These are phyloP conservation scores for Russula ochroleuca DNA, from an alignment of 768 basidiomycete genomes.

Conservation along the genomic window DNA sequence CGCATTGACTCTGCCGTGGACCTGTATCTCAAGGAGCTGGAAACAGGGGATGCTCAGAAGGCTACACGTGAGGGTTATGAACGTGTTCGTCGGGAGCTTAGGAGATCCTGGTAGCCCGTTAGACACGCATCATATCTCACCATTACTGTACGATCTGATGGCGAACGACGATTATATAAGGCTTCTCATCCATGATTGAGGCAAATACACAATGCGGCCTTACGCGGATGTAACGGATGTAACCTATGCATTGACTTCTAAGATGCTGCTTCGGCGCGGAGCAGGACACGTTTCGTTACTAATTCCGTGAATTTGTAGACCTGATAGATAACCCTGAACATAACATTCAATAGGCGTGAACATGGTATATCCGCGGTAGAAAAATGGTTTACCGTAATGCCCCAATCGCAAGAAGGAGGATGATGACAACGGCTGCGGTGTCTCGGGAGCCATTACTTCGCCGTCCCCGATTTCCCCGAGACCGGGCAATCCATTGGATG, in stretches of 20 bases:
- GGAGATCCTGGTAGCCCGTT: conserved; percentile 60
- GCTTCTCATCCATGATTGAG: conserved; percentile 3
- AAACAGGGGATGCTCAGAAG: conserved; percentile 50
- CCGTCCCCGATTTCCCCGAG: conserved; percentile 53
- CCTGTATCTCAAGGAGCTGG: conserved; percentile 68
- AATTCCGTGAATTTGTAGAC: conserved; percentile 63
- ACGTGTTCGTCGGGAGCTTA: conserved; percentile 62
- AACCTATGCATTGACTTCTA: conserved; percentile 57
- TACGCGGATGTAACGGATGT: conserved; percentile 14
- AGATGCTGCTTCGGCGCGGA: conserved; percentile 73
- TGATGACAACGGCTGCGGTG: conserved; percentile 59
- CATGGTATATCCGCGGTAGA: not conserved
- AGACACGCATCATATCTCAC: not conserved
- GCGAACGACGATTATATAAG: conserved; percentile 1
- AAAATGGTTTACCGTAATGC: conserved; percentile 49
- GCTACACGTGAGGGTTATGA: conserved; percentile 60
- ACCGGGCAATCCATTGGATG: conserved; percentile 65
- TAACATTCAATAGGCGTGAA: conserved; percentile 21
- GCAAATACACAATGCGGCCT: conserved; percentile 20
- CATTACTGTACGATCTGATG: conserved; percentile 14
- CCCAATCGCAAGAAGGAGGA: conserved; percentile 57
- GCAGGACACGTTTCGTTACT: conserved; percentile 54
- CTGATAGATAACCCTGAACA: conserved; percentile 58
- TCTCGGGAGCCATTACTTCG: conserved; percentile 50
- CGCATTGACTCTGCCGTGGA: conserved; percentile 70